phyloP scores from a whole-genome alignment of 805 yeast genomes.

The Candida wancherniae region DNA sequence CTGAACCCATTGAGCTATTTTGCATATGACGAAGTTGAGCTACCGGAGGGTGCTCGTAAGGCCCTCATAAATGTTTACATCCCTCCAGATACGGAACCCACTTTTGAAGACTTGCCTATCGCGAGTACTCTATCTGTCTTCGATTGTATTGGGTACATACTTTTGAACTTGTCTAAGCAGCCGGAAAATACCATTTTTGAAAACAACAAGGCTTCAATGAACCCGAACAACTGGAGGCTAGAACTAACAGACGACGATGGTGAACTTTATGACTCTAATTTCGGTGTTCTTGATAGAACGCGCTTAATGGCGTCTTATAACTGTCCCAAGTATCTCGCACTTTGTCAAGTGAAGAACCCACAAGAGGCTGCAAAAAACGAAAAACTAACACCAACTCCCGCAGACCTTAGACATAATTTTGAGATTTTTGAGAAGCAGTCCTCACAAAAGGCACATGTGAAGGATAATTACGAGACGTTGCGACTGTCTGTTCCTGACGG shows the following conservation, averaged over 20 bases:
- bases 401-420: conserved; percentile 30
- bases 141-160: conserved; percentile 39
- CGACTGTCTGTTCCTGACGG: conserved; percentile 5
- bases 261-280: conserved; percentile 78
- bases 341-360: conserved; percentile 54
- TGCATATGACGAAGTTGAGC: conserved; percentile 31
- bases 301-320: conserved; percentile 66
- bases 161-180: conserved; percentile 21
- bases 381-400: conserved; percentile 49
- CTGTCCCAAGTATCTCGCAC: conserved; percentile 71
- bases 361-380: conserved; percentile 45
- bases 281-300: conserved; percentile 78
- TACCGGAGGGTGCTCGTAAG: conserved; percentile 11
- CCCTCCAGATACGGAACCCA: conserved; percentile 29
- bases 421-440: conserved; percentile 14
- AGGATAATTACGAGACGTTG: conserved; percentile 5
- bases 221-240: conserved; percentile 70
- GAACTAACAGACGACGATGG: conserved; percentile 91
- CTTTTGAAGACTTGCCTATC: conserved; percentile 20
- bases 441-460: background rate
- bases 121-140: conserved; percentile 26
- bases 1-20: conserved; percentile 43
- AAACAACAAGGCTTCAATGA: conserved; percentile 24
- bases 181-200: too few species aligned
- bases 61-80: conserved; percentile 25